Base-by-base conservation (phyloP, 169 alveolate species). In the Neospora caninum region DNA sequence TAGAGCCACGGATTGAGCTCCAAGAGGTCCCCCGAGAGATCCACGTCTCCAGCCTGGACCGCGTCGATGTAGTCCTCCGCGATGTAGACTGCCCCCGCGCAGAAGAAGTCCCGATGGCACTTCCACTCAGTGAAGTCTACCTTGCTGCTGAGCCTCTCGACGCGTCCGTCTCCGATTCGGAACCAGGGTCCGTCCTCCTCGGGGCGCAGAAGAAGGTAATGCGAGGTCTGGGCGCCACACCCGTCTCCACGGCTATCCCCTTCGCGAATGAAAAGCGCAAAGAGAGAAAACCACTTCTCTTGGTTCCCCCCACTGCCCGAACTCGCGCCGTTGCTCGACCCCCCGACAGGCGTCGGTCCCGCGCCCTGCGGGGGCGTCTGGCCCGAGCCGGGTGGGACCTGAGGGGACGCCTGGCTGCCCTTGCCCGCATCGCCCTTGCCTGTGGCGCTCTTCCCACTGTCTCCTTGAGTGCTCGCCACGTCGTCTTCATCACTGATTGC, bases 111-210 rank as follows among this genome's bases (percentile, higher is more conserved):
- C 41, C 98, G 95, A 93, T 98, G 98, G 92, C 98, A 98, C 94
- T 97, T 98, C 99, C 99, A 98, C 95, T 98, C 99, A 25, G 98
- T 97, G 95, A 98, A 98, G 88, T 97, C 98, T 88, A 96, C 96
- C 67, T 95, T 94, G 64, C 98, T 97, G 53, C 88, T 49, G 64
- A 98, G 96, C 88, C 97, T 95, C 70, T 97, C 98, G 69, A 97
- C 97, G 67, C 98, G 93, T 54, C 98, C 98, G 53, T 97, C 98
- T 54, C 97, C 95, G 25, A 97, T 96, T 78, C 98, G 95, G 89
- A 96, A 97, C 99, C 99, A 98, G 0, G 99, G 98, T 20, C 99
- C 99, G 93, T 97, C 95, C 80, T 97, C 98, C 83, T 98, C 98
- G 20, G 99, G 99, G 42, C 98, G 84, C 42, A 98, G 96, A 38